Base-by-base conservation (phyloP, 148 eudicot genomes). In the Vaccinium myrtillus region DNA sequence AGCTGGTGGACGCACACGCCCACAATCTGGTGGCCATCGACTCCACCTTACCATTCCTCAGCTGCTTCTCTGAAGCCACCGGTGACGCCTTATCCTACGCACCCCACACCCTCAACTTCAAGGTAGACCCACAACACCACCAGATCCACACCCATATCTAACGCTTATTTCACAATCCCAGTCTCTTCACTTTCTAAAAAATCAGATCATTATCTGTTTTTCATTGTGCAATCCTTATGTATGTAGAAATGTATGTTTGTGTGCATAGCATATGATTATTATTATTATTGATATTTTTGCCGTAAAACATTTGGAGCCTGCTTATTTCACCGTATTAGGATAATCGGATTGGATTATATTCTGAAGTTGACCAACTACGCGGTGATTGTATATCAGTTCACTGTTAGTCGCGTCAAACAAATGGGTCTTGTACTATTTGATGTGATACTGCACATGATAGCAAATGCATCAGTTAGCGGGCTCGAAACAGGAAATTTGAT, bases 21-120 rank as follows among this genome's bases (percentile, higher is more conserved):
- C 98, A 96, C 85, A 94, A 94, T 81, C 88, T 94, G 54, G 98
- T 94, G 36, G 89, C 95, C 25, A 15, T 93, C 5, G 90, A 96
- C 86, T 94, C 99, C 36, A 75, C 90, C 30, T 54, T 92, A 25
- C 97, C 95, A n/a, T 96, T 96, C 86, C 85, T 89, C 89, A 84
- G 71, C 82, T 92, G 95, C 88, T 94, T 96, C 82, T 85, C 98
- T 58, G 98, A 94, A 85, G 94, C 99, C 80, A 83, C 89, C 30
- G 97, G 85, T 14, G 87, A 89, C 1, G 93, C 98, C 76, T 90
- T 94, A 67, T 75, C 94, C 58, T 85, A 84, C 75, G 93, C 93
- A 51, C 90, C 93, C 43, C 94, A 93, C 81, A 88, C 98, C 82
- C 91, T 96, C 82, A 88, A 83, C 71, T 96, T 94, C 90, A 96